Percentiles rank a stretch among this genome's conserved stretches.
phyloP scores from a whole-genome alignment of 2,329 filamentous ascomycete genomes.

The Trichoderma asperellum region DNA sequence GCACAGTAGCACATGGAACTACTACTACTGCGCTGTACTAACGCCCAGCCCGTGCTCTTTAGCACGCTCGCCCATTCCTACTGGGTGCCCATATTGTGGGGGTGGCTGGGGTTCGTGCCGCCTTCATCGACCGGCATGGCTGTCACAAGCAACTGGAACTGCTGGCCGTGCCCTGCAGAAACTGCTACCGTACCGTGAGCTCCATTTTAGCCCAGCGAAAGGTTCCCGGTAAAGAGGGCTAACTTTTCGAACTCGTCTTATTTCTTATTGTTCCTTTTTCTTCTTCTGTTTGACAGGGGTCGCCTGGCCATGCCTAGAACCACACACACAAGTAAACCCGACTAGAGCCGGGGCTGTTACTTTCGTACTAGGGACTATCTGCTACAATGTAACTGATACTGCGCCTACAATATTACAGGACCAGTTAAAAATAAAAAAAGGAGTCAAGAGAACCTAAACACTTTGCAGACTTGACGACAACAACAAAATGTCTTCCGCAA shows the following conservation, averaged over 20 bases:
- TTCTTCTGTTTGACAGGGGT: background rate
- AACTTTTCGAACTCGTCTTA: background rate
- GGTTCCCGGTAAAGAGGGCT: background rate
- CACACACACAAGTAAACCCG: background rate
- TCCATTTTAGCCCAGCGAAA: background rate
- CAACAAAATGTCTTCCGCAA: background rate
- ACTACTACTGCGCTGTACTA: background rate
- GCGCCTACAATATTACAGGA: background rate
- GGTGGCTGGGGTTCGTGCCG: conserved; percentile 16
- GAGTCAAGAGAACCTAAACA: background rate
- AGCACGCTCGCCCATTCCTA: background rate
- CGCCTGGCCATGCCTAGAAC: background rate
- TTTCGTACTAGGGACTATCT: background rate
- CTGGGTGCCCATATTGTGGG: background rate
- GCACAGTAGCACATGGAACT: background rate
- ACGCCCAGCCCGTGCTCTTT: background rate
- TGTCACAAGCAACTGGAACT: background rate
- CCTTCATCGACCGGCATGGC: conserved; percentile 7
- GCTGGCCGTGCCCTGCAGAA: background rate
- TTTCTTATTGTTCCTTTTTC: background rate
- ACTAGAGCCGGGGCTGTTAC: background rate
- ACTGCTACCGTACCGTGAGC: background rate
- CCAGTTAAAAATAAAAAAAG: background rate
- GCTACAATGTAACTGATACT: background rate
- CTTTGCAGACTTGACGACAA: background rate